Evolutionary conservation across 345 rosid species (phyloP).

Genomic region (Melastoma malabathricum): DNA sequence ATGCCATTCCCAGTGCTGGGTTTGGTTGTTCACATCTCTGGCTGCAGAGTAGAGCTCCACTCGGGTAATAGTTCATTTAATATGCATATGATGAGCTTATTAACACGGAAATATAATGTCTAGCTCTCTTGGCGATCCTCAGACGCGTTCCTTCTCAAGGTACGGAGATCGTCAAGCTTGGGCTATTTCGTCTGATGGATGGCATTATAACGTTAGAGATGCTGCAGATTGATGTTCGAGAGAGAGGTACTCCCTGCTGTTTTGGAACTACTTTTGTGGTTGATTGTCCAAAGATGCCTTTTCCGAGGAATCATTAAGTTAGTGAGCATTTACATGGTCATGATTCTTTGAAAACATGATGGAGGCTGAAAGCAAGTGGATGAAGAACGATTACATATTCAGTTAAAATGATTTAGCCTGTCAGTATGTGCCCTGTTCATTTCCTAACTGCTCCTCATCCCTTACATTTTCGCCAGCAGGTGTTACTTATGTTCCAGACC

Average conservation of each 20-base stretch:
- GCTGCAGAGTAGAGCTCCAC: conserved; percentile 97
- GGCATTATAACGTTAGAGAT: conserved; percentile 89
- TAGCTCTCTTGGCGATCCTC: conserved; percentile 18
- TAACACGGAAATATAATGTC: conserved; percentile 3
- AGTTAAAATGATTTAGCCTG: too few relatives aligned
- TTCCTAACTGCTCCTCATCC: neutral
- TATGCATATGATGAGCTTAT: conserved; percentile 8
- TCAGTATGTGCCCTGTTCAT: neutral
- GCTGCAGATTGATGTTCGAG: conserved; percentile 73
- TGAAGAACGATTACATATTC: neutral
- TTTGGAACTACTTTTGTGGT: neutral
- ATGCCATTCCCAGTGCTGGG: conserved; percentile 54
- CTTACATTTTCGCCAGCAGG: conserved; percentile 31
- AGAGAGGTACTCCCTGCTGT: conserved; percentile 51
- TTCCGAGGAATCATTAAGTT: neutral
- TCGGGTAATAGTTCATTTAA: conserved; percentile 47
- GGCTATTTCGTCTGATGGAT: conserved; percentile 93
- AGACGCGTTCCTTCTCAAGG: conserved; percentile 89
- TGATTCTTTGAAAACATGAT: neutral
- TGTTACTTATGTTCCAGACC: conserved; percentile 75
- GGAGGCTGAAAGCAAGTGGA: neutral
- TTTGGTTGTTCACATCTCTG: conserved; percentile 79
- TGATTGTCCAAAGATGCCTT: neutral
- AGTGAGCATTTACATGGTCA: neutral
- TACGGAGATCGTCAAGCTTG: conserved; percentile 75